Evolutionary conservation across 2,329 filamentous ascomycete genomes (phyloP), one percentile per base, ranked within the genome.

Genomic region (Ramularia collo-cygni): DNA sequence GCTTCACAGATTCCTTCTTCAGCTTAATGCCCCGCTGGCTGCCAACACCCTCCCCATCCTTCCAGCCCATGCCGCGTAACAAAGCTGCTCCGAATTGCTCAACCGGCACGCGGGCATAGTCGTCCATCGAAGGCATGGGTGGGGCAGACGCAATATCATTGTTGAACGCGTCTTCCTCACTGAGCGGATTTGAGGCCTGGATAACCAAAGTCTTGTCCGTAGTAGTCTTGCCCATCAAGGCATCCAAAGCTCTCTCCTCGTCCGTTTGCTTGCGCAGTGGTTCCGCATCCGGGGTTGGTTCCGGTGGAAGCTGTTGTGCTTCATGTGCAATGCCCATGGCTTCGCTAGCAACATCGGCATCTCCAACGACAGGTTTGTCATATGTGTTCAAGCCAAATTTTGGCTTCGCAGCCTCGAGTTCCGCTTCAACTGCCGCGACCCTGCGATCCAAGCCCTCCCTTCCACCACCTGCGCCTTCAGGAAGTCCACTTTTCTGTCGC

Each of bases 21-120:
- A 57, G 44, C 50, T 43, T 63, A 52, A 50, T 62, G 13, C 63
- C 62, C 17, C 64, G 64, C 39, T 74, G 68, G 16, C 72, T 68
- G 66, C 82, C 69, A 37, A 79, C 70, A 28, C 68, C 65, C 47
- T 77, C 71, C 13, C 73, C 78, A 48, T 80, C 77, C 56, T 95
- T 88, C 89, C 90, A 95, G 7, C 92, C 92, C 85, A 96, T 95
- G 8, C 89, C 88, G 21, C 89, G 79, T 26, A 98, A 72, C 48
- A 96, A 72, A 0, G 89, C 88, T 13, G 88, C 84, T 6, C 92
- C 92, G 51, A 96, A 98, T 54, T 95, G 88, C 52, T 95, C 90
- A 12, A 96, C 87, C 0, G 92, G 90, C 46, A 95, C 83, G 9
- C 83, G 80, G 43, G 84, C 82, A 65, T 96, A 96, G 55, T 92